Evolutionary conservation across 2,329 filamentous ascomycete species (phyloP), one percentile per base, ranked within the genome.

Genomic region (Parascedosporium putredinis): DNA sequence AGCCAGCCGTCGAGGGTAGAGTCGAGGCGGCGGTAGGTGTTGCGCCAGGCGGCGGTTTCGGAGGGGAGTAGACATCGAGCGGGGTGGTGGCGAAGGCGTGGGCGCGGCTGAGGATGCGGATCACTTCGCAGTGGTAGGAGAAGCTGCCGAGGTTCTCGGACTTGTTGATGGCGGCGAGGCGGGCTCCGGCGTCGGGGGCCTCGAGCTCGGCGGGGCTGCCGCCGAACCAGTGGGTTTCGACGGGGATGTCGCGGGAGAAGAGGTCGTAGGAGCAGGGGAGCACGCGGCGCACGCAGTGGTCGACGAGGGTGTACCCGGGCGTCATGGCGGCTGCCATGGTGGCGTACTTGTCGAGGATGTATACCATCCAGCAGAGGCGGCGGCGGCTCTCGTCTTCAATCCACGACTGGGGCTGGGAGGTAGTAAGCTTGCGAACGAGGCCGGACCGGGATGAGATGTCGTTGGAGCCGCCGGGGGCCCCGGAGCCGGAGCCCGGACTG

Each of bases 101-200:
- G 1, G 71, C 64, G n/a, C 62, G 63, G 53, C 66, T 69, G 2
- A 71, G 54, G 14, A 70, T 70, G 2, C 65, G 59, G 8, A 70
- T 55, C n/a, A 71, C 67, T 47, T 71, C 65, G 54, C 69, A 71
- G 47, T 71, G 69, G 12, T 71, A 69, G 0, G 69, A 68, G 50
- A 71, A 71, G 50, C 67, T 71, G 8, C 68, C 69, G 0, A 71
- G 59, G 27, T 71, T 71, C 47, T 71, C 68, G 0, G 67, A 62
- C 24, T 62, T 65, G 53, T 67, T 66, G 16, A 69, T 57, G 3
- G 62, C 55, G 1, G 57, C 49, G 1, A 56, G 54, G 6, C 45
- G n/a, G 4, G 31, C 20, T 8, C 20, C 45, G 22, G 20, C 31
- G 6, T 47, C 45, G 18, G 38, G 45, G 22, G 36, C 45, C 10